Evolutionary conservation across 495 filamentous ascomycete genomes (phyloP).

Genomic region (Xylaria bambusicola): DNA sequence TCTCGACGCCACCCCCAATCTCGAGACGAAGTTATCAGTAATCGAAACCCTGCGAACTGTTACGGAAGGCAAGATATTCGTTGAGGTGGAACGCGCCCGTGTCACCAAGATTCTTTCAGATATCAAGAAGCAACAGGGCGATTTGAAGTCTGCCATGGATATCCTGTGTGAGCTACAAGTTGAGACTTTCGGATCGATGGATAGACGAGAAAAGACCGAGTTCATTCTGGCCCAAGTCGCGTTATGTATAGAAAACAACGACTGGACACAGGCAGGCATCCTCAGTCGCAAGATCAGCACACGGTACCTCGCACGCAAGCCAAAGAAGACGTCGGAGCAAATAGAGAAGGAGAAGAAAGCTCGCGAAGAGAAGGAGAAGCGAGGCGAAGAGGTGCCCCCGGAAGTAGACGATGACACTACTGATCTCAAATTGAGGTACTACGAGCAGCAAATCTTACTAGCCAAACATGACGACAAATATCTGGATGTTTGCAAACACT

Average conservation of each 20-base stretch:
- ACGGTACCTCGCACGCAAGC: conserved; percentile 82
- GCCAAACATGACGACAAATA: conserved; percentile 98
- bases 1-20: conserved; percentile 72
- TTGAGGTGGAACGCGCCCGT: conserved; percentile 95
- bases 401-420: conserved; percentile 88
- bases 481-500: conserved; percentile 95
- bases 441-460: conserved; percentile 91
- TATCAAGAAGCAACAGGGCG: conserved; percentile 94
- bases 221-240: conserved; percentile 96
- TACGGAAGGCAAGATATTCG: conserved; percentile 99
- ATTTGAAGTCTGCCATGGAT: conserved; percentile 85
- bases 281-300: conserved; percentile 96
- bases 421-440: conserved; percentile 93
- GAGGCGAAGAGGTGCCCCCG: conserved; percentile 76
- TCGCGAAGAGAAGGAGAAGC: conserved; percentile 72
- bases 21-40: conserved; percentile 85
- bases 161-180: conserved; percentile 97
- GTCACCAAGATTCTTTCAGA: conserved; percentile 92
- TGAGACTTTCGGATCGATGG: conserved; percentile 98
- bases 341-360: conserved; percentile 87
- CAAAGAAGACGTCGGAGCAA: conserved; percentile 83
- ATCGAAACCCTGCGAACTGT: conserved; percentile 96
- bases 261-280: conserved; percentile 95
- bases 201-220: conserved; percentile 93
- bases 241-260: conserved; percentile 90